A percentile compares a stretch with the other conserved stretches of the same genome.
These are phyloP conservation scores for Peniophora sp. DNA, from an alignment of 1,284 basidiomycete species.

Conservation along the genomic window DNA sequence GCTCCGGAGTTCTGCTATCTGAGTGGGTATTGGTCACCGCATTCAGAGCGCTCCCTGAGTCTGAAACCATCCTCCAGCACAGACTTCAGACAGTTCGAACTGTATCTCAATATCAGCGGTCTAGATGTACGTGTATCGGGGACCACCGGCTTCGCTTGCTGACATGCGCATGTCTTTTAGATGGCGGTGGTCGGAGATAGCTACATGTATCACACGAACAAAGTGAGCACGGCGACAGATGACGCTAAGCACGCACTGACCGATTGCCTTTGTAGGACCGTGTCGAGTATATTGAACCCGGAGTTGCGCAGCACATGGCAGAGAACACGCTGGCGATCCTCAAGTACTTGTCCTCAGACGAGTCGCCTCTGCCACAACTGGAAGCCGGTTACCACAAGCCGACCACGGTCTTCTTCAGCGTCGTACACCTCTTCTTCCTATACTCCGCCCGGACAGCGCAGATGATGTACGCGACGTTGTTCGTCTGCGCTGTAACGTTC, in stretches of 20 bases:
- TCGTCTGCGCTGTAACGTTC: constrained; percentile 39
- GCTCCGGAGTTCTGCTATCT: constrained; percentile 84
- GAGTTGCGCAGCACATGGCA: constrained; percentile 86
- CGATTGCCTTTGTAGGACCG: constrained; percentile 43
- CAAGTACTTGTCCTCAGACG: constrained; percentile 64
- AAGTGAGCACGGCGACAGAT: constrained; percentile 27
- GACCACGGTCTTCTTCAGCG: constrained; percentile 70
- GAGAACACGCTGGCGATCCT: constrained; percentile 86
- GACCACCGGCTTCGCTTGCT: background rate
- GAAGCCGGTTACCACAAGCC: constrained; percentile 49
- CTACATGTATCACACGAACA: constrained; percentile 90
- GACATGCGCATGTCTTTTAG: constrained; percentile 28
- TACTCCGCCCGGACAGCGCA: constrained; percentile 72
- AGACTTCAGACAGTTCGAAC: constrained; percentile 90
- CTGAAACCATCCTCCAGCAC: constrained; percentile 42
- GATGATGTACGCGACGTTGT: constrained; percentile 55
- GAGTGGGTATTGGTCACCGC: constrained; percentile 49
- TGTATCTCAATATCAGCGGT: constrained; percentile 84
- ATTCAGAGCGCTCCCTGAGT: background rate
- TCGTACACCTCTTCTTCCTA: constrained; percentile 54
- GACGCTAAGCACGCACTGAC: constrained; percentile 1
- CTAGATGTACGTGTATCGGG: constrained; percentile 53
- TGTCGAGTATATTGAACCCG: constrained; percentile 75
- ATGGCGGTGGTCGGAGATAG: constrained; percentile 93
- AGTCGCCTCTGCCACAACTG: constrained; percentile 58